Conservation (phyloP, 495 filamentous ascomycete species). For the Penicillium steckii region DNA sequence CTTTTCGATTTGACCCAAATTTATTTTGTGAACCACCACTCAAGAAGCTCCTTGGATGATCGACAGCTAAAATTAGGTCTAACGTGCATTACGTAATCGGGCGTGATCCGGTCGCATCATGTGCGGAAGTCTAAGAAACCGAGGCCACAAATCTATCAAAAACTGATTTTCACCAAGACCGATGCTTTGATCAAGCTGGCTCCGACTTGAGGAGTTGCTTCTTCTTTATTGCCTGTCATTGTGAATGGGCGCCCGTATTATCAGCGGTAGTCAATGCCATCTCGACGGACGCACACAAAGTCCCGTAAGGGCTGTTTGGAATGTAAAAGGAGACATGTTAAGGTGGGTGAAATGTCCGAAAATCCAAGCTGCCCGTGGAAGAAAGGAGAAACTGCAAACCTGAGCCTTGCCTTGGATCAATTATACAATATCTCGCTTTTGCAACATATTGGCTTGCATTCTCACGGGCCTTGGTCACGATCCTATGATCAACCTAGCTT, state of each 20-base stretch:
- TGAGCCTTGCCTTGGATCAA: not conserved
- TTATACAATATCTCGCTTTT: not conserved
- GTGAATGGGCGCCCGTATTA: constrained; percentile 1
- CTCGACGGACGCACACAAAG: constrained; percentile 36
- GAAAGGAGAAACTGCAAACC: not conserved
- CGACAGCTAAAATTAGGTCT: not conserved
- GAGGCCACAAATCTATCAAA: constrained; percentile 14
- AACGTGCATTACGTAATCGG: constrained; percentile 2
- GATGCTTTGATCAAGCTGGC: not conserved
- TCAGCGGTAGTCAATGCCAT: constrained; percentile 18
- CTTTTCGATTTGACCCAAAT: not conserved
- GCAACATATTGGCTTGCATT: not conserved
- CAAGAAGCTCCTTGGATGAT: not conserved
- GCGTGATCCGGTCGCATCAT: constrained; percentile 9
- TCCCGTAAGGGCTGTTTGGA: constrained; percentile 39
- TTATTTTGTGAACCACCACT: not conserved
- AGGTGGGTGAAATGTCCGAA: constrained; percentile 21
- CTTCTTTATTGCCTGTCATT: not conserved
- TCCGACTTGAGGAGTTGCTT: not conserved
- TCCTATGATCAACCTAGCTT: not conserved
- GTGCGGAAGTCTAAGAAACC: constrained; percentile 16
- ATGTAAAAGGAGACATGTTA: constrained; percentile 42
- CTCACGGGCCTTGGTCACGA: too few species aligned
- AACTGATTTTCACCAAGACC: too few species aligned
- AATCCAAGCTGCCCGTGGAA: not conserved